Evolutionary conservation across 2,329 filamentous ascomycete genomes (phyloP).

Genomic region (Fusarium luffae): DNA sequence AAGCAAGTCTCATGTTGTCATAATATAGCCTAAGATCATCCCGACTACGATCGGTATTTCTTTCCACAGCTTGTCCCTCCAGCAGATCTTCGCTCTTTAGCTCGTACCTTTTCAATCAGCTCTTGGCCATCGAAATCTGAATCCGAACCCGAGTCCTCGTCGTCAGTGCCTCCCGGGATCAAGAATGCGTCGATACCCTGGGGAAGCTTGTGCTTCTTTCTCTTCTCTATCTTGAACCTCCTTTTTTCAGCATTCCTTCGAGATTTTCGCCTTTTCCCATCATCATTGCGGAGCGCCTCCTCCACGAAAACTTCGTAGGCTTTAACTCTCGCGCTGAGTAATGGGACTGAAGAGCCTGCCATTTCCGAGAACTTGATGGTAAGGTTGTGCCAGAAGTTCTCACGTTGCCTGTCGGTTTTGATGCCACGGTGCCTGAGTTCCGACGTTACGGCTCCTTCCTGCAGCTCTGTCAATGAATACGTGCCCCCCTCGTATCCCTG

Average conservation of each 20-base stretch:
- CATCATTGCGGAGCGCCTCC: conserved; percentile 29
- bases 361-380: conserved; percentile 36
- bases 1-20: conserved; percentile 24
- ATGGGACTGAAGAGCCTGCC: conserved; percentile 33
- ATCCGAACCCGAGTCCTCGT: conserved; percentile 26
- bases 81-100: conserved; percentile 15
- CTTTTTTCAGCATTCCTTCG: background rate
- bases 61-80: conserved; percentile 36
- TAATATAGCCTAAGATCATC: background rate
- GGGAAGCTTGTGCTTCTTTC: conserved; percentile 14
- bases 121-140: conserved; percentile 10
- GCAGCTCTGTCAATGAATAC: conserved; percentile 8
- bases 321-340: conserved; percentile 43
- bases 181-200: conserved; percentile 37
- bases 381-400: conserved; percentile 44
- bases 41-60: background rate
- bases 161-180: conserved; percentile 36
- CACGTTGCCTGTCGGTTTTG: conserved; percentile 26
- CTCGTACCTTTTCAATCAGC: conserved; percentile 28
- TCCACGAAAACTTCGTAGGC: conserved; percentile 37
- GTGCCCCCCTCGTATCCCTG: conserved; percentile 27
- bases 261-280: background rate
- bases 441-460: conserved; percentile 17
- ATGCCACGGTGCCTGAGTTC: conserved; percentile 34
- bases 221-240: conserved; percentile 4